Conservation (phyloP, 805 yeast species). For the Saturnispora gosingensis region DNA sequence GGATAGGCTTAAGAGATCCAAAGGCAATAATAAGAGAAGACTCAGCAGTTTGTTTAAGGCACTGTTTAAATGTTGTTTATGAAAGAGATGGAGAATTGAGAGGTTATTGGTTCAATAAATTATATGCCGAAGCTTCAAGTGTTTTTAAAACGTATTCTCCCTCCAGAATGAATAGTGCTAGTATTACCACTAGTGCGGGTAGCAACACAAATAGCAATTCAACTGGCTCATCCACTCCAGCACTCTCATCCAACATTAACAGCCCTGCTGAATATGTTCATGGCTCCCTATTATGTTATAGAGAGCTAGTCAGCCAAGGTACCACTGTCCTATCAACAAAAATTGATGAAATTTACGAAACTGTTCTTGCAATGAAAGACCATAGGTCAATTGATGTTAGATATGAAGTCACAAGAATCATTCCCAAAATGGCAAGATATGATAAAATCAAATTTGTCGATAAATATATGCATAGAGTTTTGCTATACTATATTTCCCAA, state of each 20-base stretch:
- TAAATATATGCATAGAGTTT: slow-evolving; percentile 69
- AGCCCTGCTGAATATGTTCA: slow-evolving; percentile 63
- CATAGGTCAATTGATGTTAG: slow-evolving; percentile 69
- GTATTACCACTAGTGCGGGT: neutral
- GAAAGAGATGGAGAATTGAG: slow-evolving; percentile 66
- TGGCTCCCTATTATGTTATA: slow-evolving; percentile 73
- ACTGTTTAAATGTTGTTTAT: slow-evolving; percentile 70
- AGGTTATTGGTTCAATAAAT: slow-evolving; percentile 63
- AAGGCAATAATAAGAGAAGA: slow-evolving; percentile 69
- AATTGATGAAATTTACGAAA: slow-evolving; percentile 70
- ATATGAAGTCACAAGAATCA: slow-evolving; percentile 72
- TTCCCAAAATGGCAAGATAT: slow-evolving; percentile 76
- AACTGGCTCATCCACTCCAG: neutral
- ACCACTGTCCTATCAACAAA: slow-evolving; percentile 65
- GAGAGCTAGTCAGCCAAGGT: slow-evolving; percentile 65
- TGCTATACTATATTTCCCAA: slow-evolving; percentile 68
- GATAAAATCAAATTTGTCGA: slow-evolving; percentile 69
- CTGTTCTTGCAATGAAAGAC: slow-evolving; percentile 63
- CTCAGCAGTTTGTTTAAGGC: slow-evolving; percentile 71
- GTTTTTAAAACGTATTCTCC: slow-evolving; percentile 16
- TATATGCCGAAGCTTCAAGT: slow-evolving; percentile 31
- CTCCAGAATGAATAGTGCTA: neutral
- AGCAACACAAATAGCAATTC: neutral
- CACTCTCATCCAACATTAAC: slow-evolving; percentile 7
- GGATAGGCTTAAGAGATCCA: slow-evolving; percentile 80